Evolutionary conservation across 257 asterid species (phyloP).

Genomic region (Sherardia arvensis): DNA sequence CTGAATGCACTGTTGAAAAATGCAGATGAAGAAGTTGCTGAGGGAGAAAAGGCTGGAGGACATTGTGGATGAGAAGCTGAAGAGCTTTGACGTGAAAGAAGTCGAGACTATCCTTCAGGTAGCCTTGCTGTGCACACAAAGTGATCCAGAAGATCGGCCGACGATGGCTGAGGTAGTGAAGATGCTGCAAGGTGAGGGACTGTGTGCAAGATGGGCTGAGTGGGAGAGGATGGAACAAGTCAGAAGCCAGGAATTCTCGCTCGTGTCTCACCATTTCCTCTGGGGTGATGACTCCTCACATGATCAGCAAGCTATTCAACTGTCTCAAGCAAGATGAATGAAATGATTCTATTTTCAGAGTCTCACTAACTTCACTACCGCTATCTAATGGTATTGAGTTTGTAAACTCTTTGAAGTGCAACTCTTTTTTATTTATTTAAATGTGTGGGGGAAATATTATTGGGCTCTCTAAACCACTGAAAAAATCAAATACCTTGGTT

Average conservation of each 20-base stretch:
- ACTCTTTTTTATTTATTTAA: too few species aligned
- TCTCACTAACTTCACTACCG: not conserved
- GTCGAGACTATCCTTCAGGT: conserved; percentile 72
- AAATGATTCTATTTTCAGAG: too few species aligned
- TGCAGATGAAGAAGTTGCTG: conserved; percentile 62
- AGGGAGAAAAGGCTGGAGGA: conserved; percentile 60
- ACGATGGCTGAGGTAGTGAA: conserved; percentile 60
- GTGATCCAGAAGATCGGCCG: conserved; percentile 77
- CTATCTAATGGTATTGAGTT: too few species aligned
- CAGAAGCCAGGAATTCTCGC: conserved; percentile 40
- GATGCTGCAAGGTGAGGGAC: conserved; percentile 72
- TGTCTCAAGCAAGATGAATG: conserved; percentile 75
- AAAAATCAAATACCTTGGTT: too few species aligned
- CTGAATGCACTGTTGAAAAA: not conserved
- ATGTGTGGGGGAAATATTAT: too few species aligned
- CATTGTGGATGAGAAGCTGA: conserved; percentile 57
- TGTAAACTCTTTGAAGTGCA: too few species aligned
- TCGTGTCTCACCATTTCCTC: conserved; percentile 43
- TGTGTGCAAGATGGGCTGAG: conserved; percentile 85
- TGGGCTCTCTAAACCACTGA: too few species aligned
- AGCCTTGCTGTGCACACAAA: conserved; percentile 80
- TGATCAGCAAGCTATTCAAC: conserved; percentile 73
- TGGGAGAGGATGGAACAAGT: conserved; percentile 78
- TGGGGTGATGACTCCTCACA: conserved; percentile 72
- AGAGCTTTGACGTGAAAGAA: conserved; percentile 35